Conservation (phyloP, 192 early-diverging fungal species). For the Coemansia sp. region DNA sequence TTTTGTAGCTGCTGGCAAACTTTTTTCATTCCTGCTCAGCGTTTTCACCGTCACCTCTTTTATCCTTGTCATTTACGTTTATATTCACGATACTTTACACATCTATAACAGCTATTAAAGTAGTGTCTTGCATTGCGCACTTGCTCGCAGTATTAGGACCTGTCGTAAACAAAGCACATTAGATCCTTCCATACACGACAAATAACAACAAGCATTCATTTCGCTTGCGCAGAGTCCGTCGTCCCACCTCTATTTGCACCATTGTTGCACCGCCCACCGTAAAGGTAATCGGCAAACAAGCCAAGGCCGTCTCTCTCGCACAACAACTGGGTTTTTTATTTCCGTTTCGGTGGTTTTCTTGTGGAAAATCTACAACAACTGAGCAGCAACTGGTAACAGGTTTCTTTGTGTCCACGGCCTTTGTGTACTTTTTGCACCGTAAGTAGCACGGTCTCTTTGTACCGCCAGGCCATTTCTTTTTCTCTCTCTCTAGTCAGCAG, state of each 20-base stretch:
- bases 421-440: neutral
- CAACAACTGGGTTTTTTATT: constrained; percentile 14
- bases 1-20: no score
- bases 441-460: constrained; percentile 1
- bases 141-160: no score
- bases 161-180: no score
- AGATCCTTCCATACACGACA: neutral
- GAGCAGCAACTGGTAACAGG: constrained; percentile 1
- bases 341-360: neutral
- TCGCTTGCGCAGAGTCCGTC: neutral
- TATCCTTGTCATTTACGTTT: no score
- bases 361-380: constrained; percentile 3
- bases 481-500: neutral
- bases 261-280: neutral
- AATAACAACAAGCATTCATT: neutral
- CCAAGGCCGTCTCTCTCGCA: neutral
- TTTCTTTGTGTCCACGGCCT: constrained; percentile 8
- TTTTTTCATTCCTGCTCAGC: no score
- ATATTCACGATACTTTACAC: no score
- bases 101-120: no score
- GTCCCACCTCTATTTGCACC: neutral
- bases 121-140: no score
- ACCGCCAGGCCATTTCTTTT: neutral
- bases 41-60: no score
- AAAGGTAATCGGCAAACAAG: neutral